These are phyloP conservation scores for Byssoonygena ceratinophila DNA, from an alignment of 2,329 filamentous ascomycete species.

Conservation along the genomic window DNA sequence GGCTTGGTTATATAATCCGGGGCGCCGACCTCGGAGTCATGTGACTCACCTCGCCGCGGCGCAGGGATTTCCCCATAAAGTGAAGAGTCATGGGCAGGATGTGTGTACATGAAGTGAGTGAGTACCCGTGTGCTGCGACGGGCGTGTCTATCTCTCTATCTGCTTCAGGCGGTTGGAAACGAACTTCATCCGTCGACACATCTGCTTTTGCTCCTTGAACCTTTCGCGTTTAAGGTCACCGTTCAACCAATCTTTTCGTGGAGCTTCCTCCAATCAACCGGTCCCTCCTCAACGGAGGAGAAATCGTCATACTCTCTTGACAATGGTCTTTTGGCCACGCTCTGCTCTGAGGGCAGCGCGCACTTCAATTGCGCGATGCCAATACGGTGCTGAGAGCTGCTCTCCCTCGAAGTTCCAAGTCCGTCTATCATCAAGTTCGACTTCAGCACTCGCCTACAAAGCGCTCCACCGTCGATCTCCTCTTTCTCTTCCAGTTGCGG, in stretches of 20 bases:
- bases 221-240: background rate
- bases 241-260: background rate
- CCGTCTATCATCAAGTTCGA: slow-evolving; percentile 46
- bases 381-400: background rate
- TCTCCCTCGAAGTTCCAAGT: background rate
- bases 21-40: slow-evolving; percentile 13
- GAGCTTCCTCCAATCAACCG: background rate
- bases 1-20: background rate
- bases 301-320: background rate
- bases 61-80: slow-evolving; percentile 9
- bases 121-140: background rate
- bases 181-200: background rate
- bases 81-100: background rate
- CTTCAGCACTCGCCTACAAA: slow-evolving; percentile 93
- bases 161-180: background rate
- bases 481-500: slow-evolving; percentile 67
- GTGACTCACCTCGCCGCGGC: slow-evolving; percentile 10
- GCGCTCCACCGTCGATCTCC: slow-evolving; percentile 83
- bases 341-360: slow-evolving; percentile 27
- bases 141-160: background rate
- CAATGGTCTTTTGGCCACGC: slow-evolving; percentile 33
- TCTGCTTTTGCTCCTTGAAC: background rate
- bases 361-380: slow-evolving; percentile 6
- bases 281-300: slow-evolving; percentile 10
- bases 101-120: background rate